Evolutionary conservation across 2,329 filamentous ascomycete species (phyloP), one percentile per base, ranked within the genome.

Genomic region (Sarocladiaceae sp.): DNA sequence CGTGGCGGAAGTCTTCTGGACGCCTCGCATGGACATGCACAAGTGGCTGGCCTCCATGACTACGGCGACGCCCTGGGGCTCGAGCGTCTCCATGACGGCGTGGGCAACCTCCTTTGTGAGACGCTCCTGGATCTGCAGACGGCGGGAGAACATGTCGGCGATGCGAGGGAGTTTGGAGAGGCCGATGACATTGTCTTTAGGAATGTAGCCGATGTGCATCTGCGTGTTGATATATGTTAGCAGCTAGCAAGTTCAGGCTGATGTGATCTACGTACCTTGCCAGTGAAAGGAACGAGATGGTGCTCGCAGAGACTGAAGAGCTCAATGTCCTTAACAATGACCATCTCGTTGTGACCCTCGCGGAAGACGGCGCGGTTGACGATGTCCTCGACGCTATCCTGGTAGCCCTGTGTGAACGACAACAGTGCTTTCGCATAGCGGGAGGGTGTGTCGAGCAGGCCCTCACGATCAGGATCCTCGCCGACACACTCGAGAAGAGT

Each of bases 181-280:
- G 41, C 93, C 93, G 50, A 98, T 88, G 43, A 98, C 90, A 47
- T 90, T 82, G 60, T 89, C 80, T 58, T 83, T 82, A 23, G 93
- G 93, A 51, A 98, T 97, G 66, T 98, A 98, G 47, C 90, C 93
- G 55, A 98, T 97, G 68, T 98, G 93, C 88, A 98, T 97, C 88
- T 94, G 53, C 4, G 19, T n/a, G 4, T 24, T 6, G 35, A 21
- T 37, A 5, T 41, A 15, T 21, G 15, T n/a, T 4, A 32, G 10
- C 13, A 26, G n/a, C 15, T 27, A 29, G 31, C 15, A 33, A n/a
- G 15, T 21, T 13, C 5, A 29, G 15, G 18, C 26, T 32, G 19
- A 5, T 26, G 10, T 6, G 35, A 21, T 13, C 13, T 13, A 16
- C 50, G 41, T 71, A 90, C 88, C 79, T 95, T 97, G 57, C 93